Conservation (phyloP, 2,329 filamentous ascomycete species). For the Myriangium duriaei region DNA sequence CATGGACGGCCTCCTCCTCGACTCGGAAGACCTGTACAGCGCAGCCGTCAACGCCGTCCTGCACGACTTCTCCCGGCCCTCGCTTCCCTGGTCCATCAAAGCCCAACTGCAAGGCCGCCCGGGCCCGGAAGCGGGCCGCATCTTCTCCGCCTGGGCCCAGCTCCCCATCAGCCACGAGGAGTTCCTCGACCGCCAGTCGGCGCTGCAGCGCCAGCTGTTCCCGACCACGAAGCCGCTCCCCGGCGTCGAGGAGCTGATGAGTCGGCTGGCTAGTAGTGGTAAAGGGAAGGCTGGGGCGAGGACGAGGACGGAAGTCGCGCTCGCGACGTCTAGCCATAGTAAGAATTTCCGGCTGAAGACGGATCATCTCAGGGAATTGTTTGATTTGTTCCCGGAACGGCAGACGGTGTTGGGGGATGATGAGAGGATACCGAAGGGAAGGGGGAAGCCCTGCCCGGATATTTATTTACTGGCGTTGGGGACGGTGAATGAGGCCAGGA, state of each 20-base stretch:
- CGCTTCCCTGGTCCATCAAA: conserved; percentile 88
- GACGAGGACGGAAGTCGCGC: conserved; percentile 56
- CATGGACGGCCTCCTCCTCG: conserved; percentile 93
- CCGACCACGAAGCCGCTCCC: conserved; percentile 63
- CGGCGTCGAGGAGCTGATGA: conserved; percentile 59
- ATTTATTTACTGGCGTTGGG: conserved; percentile 82
- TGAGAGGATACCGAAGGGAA: conserved; percentile 56
- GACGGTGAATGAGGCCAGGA: conserved; percentile 53
- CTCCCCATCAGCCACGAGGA: conserved; percentile 63
- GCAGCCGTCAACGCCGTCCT: conserved; percentile 72
- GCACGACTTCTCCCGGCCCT: conserved; percentile 56
- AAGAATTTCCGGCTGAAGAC: conserved; percentile 71
- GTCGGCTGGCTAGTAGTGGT: conserved; percentile 40
- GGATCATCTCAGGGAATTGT: conserved; percentile 37
- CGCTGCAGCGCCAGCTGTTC: conserved; percentile 61
- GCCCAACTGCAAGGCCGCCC: conserved; percentile 67
- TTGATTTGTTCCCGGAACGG: conserved; percentile 49
- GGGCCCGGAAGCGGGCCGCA: conserved; percentile 42
- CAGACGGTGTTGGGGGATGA: conserved; percentile 81
- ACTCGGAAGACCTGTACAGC: conserved; percentile 87
- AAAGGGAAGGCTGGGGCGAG: conserved; percentile 30
- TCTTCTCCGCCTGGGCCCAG: conserved; percentile 72
- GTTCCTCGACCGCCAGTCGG: conserved; percentile 47
- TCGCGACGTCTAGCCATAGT: conserved; percentile 68
- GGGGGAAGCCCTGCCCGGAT: conserved; percentile 91